Conservation (phyloP, 805 yeast species). For the Pichia nanzhaoensis region DNA sequence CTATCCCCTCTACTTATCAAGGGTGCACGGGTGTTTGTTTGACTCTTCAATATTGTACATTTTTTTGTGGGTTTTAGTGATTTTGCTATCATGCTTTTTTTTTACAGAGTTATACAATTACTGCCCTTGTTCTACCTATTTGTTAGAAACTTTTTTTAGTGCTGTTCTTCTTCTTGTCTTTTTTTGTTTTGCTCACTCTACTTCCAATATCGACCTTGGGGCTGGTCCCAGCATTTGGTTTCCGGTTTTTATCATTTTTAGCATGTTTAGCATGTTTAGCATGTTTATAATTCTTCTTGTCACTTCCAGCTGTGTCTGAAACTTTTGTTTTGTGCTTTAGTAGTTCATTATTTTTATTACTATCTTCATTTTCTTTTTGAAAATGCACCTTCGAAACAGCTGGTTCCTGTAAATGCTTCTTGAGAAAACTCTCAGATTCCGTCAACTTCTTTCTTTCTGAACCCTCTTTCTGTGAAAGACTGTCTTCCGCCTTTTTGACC, state of each 20-base stretch:
- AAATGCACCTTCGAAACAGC: constrained; percentile 49
- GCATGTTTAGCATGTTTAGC: neutral
- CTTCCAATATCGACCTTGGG: neutral
- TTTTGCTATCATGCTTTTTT: too few relatives aligned
- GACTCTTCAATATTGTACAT: too few relatives aligned
- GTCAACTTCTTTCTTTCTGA: constrained; percentile 17
- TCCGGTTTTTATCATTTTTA: neutral
- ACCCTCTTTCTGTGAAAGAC: constrained; percentile 21
- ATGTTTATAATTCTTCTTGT: neutral
- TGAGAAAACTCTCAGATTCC: constrained; percentile 27
- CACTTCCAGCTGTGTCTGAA: constrained; percentile 15
- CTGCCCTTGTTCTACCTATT: too few relatives aligned
- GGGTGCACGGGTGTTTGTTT: too few relatives aligned
- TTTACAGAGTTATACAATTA: too few relatives aligned
- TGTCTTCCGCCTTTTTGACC: constrained; percentile 36
- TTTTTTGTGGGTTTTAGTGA: too few relatives aligned
- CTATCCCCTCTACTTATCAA: too few relatives aligned
- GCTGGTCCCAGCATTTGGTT: neutral
- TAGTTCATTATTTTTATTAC: neutral
- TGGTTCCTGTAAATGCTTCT: constrained; percentile 30
- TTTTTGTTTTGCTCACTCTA: too few relatives aligned
- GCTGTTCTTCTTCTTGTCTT: too few relatives aligned
- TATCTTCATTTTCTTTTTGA: constrained; percentile 34
- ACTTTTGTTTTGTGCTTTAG: neutral
- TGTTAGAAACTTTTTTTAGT: too few relatives aligned